phyloP scores from a whole-genome alignment of 2,329 filamentous ascomycete genomes.

The Neocucurbitaria cava region DNA sequence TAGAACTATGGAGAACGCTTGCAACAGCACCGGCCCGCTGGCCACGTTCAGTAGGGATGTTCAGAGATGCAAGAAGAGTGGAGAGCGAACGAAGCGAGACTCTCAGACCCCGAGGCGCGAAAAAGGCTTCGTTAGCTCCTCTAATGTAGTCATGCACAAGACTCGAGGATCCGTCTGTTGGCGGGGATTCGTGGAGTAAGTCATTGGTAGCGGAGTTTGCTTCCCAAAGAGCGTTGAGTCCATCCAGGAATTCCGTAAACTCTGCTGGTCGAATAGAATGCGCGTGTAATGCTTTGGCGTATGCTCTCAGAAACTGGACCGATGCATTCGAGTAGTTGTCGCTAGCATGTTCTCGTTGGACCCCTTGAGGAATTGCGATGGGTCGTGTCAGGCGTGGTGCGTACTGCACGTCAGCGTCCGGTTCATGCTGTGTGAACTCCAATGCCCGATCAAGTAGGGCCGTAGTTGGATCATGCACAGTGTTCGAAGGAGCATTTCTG shows the following conservation, averaged over 20 bases:
- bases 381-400: conserved; percentile 30
- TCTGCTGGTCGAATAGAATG: conserved; percentile 39
- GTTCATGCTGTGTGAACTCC: conserved; percentile 33
- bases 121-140: conserved; percentile 41
- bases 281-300: conserved; percentile 36
- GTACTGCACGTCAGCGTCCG: conserved; percentile 31
- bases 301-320: conserved; percentile 36
- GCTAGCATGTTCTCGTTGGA: conserved; percentile 1
- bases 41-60: conserved; percentile 30
- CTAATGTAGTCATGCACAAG: conserved; percentile 36
- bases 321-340: conserved; percentile 10
- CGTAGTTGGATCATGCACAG: conserved; percentile 7
- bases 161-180: background rate
- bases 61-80: conserved; percentile 25
- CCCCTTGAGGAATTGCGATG: conserved; percentile 36
- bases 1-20: conserved; percentile 18
- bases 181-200: conserved; percentile 5
- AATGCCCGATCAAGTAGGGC: conserved; percentile 30
- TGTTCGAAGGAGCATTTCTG: background rate
- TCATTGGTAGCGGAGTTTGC: conserved; percentile 16
- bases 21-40: conserved; percentile 28
- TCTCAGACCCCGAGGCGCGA: conserved; percentile 37
- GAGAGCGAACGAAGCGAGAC: conserved; percentile 35
- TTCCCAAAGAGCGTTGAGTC: conserved; percentile 37
- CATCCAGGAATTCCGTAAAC: conserved; percentile 44